These are phyloP conservation scores for Citrullus mucosospermus DNA, from an alignment of 306 rosid genomes.

Conservation along the genomic window DNA sequence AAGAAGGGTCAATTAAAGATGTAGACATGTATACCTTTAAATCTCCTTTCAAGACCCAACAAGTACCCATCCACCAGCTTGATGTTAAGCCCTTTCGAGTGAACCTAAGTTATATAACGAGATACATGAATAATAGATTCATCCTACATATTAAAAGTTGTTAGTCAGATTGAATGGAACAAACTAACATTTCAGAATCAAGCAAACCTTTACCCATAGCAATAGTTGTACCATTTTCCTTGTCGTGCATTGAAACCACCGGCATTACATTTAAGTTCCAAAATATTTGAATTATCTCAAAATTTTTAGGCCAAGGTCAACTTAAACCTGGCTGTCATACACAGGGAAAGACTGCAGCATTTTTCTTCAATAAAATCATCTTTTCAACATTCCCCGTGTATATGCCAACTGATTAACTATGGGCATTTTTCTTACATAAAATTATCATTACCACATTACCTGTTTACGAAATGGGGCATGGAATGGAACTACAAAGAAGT, in stretches of 20 bases:
- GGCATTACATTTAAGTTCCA: neutral
- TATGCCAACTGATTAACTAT: neutral
- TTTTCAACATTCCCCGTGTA: neutral
- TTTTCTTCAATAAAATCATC: neutral
- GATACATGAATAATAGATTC: neutral
- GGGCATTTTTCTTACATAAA: neutral
- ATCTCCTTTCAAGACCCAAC: constrained; percentile 49
- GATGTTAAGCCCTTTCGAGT: constrained; percentile 60
- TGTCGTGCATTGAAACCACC: neutral
- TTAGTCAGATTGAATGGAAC: neutral
- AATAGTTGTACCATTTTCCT: neutral
- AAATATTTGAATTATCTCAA: neutral
- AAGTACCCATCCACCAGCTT: constrained; percentile 57
- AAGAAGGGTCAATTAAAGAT: neutral
- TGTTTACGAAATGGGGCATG: neutral
- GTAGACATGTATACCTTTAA: constrained; percentile 33
- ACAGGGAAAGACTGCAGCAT: neutral
- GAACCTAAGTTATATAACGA: constrained; percentile 39
- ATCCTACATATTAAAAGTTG: neutral
- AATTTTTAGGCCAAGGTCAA: neutral
- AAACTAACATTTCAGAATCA: neutral
- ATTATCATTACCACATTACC: neutral
- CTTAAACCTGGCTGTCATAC: neutral
- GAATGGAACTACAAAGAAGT: neutral
- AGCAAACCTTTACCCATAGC: neutral